phyloP scores from a whole-genome alignment of 805 yeast species.

The Yarrowia porcina region DNA sequence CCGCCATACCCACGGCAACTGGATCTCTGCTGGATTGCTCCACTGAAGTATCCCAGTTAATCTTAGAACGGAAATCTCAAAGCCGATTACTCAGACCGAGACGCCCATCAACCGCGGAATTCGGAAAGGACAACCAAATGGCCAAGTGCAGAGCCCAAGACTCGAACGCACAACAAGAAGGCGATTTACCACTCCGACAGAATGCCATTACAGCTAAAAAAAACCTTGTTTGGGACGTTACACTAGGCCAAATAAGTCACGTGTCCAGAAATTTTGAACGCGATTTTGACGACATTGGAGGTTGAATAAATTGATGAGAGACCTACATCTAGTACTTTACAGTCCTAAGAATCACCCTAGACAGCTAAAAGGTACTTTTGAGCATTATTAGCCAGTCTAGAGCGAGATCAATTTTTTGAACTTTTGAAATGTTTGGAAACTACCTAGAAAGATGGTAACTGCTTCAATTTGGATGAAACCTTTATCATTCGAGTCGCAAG shows the following conservation, averaged over 20 bases:
- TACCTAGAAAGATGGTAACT: too few relatives aligned
- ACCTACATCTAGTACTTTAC: too few relatives aligned
- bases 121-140: conserved; percentile 26
- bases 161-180: conserved; percentile 83
- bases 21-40: conserved; percentile 27
- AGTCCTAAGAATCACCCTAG: too few relatives aligned
- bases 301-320: too few relatives aligned
- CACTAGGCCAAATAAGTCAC: neutral
- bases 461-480: too few relatives aligned
- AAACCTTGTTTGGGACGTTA: neutral
- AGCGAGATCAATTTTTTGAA: too few relatives aligned
- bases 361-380: too few relatives aligned
- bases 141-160: conserved; percentile 39
- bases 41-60: conserved; percentile 25
- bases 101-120: conserved; percentile 26
- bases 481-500: too few relatives aligned
- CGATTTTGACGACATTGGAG: neutral
- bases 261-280: neutral
- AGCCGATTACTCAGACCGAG: conserved; percentile 26
- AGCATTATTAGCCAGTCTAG: too few relatives aligned
- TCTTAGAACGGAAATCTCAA: conserved; percentile 25
- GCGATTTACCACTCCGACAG: conserved; percentile 95
- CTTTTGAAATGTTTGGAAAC: too few relatives aligned
- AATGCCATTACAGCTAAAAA: conserved; percentile 53
- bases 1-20: conserved; percentile 27